Percentiles rank a stretch among this genome's conserved stretches.
These are phyloP conservation scores for Russula emetica DNA, from an alignment of 768 basidiomycete species.

Conservation along the genomic window DNA sequence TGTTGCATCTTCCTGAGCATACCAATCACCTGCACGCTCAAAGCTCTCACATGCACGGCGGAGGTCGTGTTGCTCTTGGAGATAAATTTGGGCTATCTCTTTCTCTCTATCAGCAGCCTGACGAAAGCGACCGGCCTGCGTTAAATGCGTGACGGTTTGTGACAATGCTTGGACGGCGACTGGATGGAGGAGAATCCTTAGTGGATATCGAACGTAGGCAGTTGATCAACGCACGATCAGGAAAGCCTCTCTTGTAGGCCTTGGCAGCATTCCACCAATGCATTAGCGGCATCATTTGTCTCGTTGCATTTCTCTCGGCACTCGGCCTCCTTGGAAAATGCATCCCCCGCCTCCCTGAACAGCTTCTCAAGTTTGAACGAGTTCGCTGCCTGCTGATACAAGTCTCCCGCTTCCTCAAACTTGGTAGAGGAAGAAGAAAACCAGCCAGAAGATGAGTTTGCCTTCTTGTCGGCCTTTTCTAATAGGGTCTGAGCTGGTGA, in stretches of 20 bases:
- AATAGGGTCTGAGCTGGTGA: slow-evolving; percentile 71
- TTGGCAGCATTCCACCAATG: slow-evolving; percentile 99
- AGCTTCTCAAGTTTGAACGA: slow-evolving; percentile 87
- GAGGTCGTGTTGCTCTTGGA: slow-evolving; percentile 76
- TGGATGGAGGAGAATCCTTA: slow-evolving; percentile 33
- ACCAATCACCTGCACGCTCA: slow-evolving; percentile 92
- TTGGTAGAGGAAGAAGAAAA: slow-evolving; percentile 80
- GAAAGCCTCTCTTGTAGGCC: slow-evolving; percentile 86
- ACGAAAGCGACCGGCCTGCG: slow-evolving; percentile 82
- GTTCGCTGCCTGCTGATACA: slow-evolving; percentile 93
- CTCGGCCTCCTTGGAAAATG: slow-evolving; percentile 90
- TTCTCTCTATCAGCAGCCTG: slow-evolving; percentile 98
- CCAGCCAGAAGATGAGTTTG: slow-evolving; percentile 78
- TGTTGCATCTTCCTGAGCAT: slow-evolving; percentile 92
- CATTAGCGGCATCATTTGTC: slow-evolving; percentile 91
- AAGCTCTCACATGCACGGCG: slow-evolving; percentile 87
- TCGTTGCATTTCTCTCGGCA: slow-evolving; percentile 88
- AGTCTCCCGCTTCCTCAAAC: slow-evolving; percentile 93
- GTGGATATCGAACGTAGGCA: neutral
- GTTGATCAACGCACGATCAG: slow-evolving; percentile 56
- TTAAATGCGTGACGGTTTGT: slow-evolving; percentile 80
- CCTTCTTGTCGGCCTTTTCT: slow-evolving; percentile 92
- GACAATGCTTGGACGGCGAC: slow-evolving; percentile 87
- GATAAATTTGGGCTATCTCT: slow-evolving; percentile 90
- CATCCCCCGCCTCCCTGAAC: slow-evolving; percentile 89